Evolutionary conservation across 768 basidiomycete genomes (phyloP).

Genomic region (Exsudoporus frostii): DNA sequence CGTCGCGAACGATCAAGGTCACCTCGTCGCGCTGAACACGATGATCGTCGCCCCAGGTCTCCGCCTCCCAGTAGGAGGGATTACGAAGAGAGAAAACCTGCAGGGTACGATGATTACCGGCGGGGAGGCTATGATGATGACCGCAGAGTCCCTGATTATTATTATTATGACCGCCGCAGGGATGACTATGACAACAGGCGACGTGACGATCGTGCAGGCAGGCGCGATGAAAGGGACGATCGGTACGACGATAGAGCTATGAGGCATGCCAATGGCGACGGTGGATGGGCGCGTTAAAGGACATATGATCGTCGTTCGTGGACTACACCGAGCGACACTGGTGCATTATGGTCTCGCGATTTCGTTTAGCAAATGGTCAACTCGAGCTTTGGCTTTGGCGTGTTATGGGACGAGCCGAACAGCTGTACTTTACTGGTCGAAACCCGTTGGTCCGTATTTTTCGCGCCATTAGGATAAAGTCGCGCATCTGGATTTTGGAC

Average conservation of each 20-base stretch:
- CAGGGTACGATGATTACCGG: conserved; percentile 90
- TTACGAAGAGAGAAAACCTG: conserved; percentile 80
- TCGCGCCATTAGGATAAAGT: conserved; percentile 32
- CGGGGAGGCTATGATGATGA: conserved; percentile 78
- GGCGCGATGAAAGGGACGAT: conserved; percentile 83
- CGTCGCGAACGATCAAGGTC: conserved; percentile 85
- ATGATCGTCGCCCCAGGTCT: conserved; percentile 81
- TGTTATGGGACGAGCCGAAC: conserved; percentile 36
- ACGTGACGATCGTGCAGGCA: conserved; percentile 67
- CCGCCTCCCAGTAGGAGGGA: conserved; percentile 74
- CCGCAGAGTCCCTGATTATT: conserved; percentile 78
- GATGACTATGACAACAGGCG: conserved; percentile 58
- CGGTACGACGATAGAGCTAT: conserved; percentile 73
- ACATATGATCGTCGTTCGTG: conserved; percentile 35
- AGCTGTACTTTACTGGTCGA: conserved; percentile 40
- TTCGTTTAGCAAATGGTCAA: conserved; percentile 50
- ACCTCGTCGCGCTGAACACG: conserved; percentile 64
- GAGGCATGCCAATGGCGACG: conserved; percentile 76
- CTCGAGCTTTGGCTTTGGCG: conserved; percentile 37
- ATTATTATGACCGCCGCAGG: conserved; percentile 87
- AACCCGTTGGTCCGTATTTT: conserved; percentile 36
- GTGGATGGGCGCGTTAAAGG: conserved; percentile 70
- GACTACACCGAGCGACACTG: conserved; percentile 27
- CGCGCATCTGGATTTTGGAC: conserved; percentile 27
- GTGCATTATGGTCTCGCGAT: conserved; percentile 41